Percentiles rank a stretch among this genome's conserved stretches.
Evolutionary conservation across 495 filamentous ascomycete species (phyloP).

Genomic region (Pyrenula massariospora): DNA sequence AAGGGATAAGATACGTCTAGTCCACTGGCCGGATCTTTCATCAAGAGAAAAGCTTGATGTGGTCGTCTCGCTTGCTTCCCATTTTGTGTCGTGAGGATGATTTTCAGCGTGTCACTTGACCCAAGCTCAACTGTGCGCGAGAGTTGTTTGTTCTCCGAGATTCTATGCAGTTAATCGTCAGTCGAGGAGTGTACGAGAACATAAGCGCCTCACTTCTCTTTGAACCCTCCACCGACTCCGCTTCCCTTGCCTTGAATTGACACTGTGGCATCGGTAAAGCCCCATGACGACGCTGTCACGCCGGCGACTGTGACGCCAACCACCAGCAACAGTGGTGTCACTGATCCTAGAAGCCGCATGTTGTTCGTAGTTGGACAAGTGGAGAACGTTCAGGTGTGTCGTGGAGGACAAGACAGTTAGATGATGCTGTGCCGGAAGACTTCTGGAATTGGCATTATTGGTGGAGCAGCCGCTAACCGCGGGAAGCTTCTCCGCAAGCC

Average conservation of each 20-base stretch:
- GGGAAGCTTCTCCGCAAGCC: background rate
- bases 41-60: conserved; percentile 83
- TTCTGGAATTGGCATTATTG: background rate
- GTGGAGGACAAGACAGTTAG: conserved; percentile 3
- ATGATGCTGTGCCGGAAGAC: background rate
- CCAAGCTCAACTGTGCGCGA: conserved; percentile 53
- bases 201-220: conserved; percentile 75
- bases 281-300: conserved; percentile 64
- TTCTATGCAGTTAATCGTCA: conserved; percentile 28
- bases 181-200: conserved; percentile 12
- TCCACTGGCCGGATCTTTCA: conserved; percentile 60
- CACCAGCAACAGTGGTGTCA: conserved; percentile 27
- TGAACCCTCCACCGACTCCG: conserved; percentile 49
- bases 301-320: conserved; percentile 24
- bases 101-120: conserved; percentile 63
- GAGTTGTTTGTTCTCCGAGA: conserved; percentile 51
- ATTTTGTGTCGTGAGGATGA: conserved; percentile 71
- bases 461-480: background rate
- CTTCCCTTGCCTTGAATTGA: conserved; percentile 61
- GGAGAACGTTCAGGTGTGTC: conserved; percentile 3
- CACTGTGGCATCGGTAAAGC: conserved; percentile 75
- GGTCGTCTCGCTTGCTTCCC: conserved; percentile 66
- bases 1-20: conserved; percentile 86
- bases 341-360: conserved; percentile 31
- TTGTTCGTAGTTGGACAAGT: conserved; percentile 7